phyloP scores from a whole-genome alignment of 805 yeast genomes.

The Grigorovia transvaalensis region DNA sequence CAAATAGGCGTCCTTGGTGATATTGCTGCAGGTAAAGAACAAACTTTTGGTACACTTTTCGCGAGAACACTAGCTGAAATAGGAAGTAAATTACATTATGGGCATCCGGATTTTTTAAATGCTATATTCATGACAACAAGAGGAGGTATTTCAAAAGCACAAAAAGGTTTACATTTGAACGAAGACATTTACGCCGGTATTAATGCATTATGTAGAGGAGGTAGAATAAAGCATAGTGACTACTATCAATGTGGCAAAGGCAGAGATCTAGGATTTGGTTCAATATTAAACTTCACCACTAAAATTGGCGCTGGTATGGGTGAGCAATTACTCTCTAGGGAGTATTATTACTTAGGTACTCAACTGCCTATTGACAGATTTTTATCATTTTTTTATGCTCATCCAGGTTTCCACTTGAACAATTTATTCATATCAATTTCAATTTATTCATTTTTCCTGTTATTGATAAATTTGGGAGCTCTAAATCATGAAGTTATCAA shows the following conservation, averaged over 20 bases:
- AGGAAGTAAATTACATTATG: conserved; percentile 91
- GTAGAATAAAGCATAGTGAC: conserved; percentile 90
- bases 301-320: conserved; percentile 99
- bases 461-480: conserved; percentile 70
- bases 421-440: conserved; percentile 81
- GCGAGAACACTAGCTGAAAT: conserved; percentile 88
- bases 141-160: conserved; percentile 94
- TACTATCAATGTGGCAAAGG: conserved; percentile 97
- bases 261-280: conserved; percentile 86
- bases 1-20: conserved; percentile 89
- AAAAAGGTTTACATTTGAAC: conserved; percentile 82
- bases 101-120: conserved; percentile 92
- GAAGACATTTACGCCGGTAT: conserved; percentile 96
- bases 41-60: conserved; percentile 91
- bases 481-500: conserved; percentile 59
- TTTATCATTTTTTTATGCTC: conserved; percentile 89
- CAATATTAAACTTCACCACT: conserved; percentile 85
- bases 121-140: conserved; percentile 88
- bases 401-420: conserved; percentile 91
- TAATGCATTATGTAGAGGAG: conserved; percentile 82
- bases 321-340: conserved; percentile 85
- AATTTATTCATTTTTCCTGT: conserved; percentile 76
- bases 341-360: conserved; percentile 84
- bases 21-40: conserved; percentile 95
- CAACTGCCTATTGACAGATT: conserved; percentile 82